Evolutionary conservation across 2,329 filamentous ascomycete species (phyloP), one percentile per base, ranked within the genome.

Genomic region (Trichoderma arundinaceum): DNA sequence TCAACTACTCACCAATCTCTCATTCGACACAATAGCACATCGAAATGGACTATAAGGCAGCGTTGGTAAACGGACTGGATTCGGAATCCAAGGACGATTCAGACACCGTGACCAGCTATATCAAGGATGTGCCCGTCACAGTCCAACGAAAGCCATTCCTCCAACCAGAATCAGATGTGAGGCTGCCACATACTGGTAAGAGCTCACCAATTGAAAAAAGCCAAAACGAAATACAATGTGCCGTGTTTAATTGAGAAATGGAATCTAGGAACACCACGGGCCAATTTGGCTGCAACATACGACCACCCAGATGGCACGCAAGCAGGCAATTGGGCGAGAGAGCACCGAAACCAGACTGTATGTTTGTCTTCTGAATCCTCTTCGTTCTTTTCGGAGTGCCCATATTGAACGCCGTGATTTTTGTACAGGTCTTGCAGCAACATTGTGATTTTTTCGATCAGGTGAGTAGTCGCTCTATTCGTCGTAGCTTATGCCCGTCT

Each of bases 271-370:
- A 77, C 74, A 13, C 70, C 76, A 6, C 68, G 77, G 22, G 76
- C 71, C n/a, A 79, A 77, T 43, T 67, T 77, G 44, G 77, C 77
- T 1, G 73, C 77, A 9, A 74, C 75, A 0, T 72, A 74, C 39
- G 73, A 76, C 7, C 69, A 74, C 43, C 77, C 77, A 0, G 66
- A 74, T 9, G 77, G 77, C 7, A 79, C 77, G 10, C 74, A 73
- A 13, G 66, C 72, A 17, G 70, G 69, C 17, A 54, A 63, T 7
- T 79, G 75, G 74, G 73, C 74, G 1, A 67, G 67, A 19, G 63
- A 65, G 0, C 76, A 78, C 51, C 69, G 71, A 22, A 58, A 78
- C 22, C 72, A 77, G 59, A 79, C 74, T 19, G 75, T 75, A 51
- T 32, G 65, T n/a, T 33, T 17, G 10, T 5, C 2, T 19, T 17